Evolutionary conservation across 495 filamentous ascomycete genomes (phyloP).

Genomic region (Neurospora terricola): DNA sequence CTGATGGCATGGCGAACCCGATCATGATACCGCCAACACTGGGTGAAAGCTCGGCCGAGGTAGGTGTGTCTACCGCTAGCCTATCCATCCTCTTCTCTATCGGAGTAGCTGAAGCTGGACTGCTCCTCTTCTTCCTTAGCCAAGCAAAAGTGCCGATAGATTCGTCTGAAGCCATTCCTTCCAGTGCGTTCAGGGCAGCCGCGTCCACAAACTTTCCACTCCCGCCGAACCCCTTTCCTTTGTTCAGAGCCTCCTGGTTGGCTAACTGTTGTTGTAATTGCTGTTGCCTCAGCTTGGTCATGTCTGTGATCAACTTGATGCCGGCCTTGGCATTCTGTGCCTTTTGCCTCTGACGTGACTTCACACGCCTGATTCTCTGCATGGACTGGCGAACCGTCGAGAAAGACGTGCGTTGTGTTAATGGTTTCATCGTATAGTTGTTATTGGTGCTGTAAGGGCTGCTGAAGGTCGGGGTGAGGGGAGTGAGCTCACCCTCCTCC

Average conservation of each 20-base stretch:
- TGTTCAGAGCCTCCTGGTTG: conserved; percentile 7
- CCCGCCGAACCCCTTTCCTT: neutral
- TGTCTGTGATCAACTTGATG: conserved; percentile 56
- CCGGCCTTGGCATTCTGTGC: conserved; percentile 49
- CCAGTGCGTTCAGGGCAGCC: conserved; percentile 39
- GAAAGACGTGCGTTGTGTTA: conserved; percentile 8
- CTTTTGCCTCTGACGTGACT: conserved; percentile 40
- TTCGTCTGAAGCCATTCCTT: conserved; percentile 30
- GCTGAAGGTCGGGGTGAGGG: conserved; percentile 13
- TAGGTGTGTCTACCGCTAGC: conserved; percentile 8
- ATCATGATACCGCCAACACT: conserved; percentile 69
- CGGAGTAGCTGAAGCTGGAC: neutral
- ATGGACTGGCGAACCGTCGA: conserved; percentile 21
- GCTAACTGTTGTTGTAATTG: conserved; percentile 12
- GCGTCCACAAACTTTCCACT: conserved; percentile 37
- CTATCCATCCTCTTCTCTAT: conserved; percentile 20
- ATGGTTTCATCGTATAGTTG: conserved; percentile 3
- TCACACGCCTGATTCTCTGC: conserved; percentile 29
- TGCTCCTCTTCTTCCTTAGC: conserved; percentile 28
- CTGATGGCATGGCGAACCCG: conserved; percentile 59
- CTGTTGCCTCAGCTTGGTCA: conserved; percentile 30
- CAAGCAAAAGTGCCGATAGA: conserved; percentile 34
- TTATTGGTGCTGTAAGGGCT: conserved; percentile 3
- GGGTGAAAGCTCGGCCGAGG: conserved; percentile 55
- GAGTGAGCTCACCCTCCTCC: conserved; percentile 15